Conservation (phyloP, 768 basidiomycete genomes). For the Tubosaeta brunneosetosa region DNA sequence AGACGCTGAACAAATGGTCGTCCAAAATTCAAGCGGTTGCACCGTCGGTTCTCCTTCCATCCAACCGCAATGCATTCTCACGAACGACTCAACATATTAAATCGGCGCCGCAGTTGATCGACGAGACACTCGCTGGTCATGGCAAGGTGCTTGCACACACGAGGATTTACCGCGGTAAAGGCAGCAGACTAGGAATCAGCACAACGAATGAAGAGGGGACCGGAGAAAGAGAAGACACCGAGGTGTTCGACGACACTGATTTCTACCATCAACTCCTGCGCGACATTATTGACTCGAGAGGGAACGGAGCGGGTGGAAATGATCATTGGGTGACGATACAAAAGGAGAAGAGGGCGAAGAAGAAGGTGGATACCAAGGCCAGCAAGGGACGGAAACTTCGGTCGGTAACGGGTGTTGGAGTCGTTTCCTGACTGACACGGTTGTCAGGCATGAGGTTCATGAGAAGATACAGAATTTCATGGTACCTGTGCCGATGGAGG, state of each 20-base stretch:
- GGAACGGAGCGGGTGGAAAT: constrained; percentile 39
- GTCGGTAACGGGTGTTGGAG: constrained; percentile 35
- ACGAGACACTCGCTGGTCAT: constrained; percentile 62
- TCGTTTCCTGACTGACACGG: constrained; percentile 1
- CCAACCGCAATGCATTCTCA: constrained; percentile 66
- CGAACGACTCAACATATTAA: constrained; percentile 53
- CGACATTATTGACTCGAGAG: constrained; percentile 78
- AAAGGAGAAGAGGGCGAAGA: constrained; percentile 68
- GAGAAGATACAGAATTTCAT: constrained; percentile 97
- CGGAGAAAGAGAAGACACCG: constrained; percentile 35
- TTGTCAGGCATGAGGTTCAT: constrained; percentile 81
- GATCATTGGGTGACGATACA: constrained; percentile 64
- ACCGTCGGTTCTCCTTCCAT: constrained; percentile 66
- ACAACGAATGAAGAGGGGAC: constrained; percentile 32
- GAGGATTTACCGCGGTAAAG: constrained; percentile 49
- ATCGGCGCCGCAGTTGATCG: constrained; percentile 70
- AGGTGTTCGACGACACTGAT: constrained; percentile 83
- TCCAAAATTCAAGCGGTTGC: constrained; percentile 92
- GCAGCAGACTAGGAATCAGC: constrained; percentile 35
- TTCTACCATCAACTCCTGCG: constrained; percentile 91
- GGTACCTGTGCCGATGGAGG: constrained; percentile 70
- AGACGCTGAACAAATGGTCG: constrained; percentile 91
- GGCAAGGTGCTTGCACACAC: constrained; percentile 61
- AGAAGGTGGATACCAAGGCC: constrained; percentile 92
- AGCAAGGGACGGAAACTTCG: constrained; percentile 93